Evolutionary conservation across 805 yeast genomes (phyloP), one percentile per base, ranked within the genome.

Genomic region (Saccharomycopsis babjevae): DNA sequence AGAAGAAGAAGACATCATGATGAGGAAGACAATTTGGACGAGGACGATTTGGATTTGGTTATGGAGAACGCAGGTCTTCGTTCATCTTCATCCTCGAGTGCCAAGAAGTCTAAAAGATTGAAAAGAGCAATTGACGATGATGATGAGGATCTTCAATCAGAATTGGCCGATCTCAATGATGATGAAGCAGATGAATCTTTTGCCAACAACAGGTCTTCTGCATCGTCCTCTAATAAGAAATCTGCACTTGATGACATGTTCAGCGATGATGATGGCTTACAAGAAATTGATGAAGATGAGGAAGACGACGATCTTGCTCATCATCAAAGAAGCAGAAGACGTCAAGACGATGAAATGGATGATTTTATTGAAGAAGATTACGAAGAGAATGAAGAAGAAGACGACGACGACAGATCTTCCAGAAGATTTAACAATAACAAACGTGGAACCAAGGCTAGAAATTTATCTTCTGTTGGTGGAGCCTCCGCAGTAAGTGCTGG

Each of bases 331-430:
- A 65, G 28, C 67, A 58, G 65, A 65, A 30, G 64, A 65, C n/a
- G 67, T 70, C 68, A 76, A 72, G 73, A 83, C 66, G 96, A 91
- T 70, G 98, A 94, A 72, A 84, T 93, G 68, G 99, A 91, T 71
- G 99, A 92, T 70, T 94, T 94, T 74, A 94, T 94, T 67, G 99
- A 93, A 73, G 97, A 93, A 64, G 99, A 94, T 73, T 89, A 96
- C 8, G 97, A 90, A 67, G 96, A 91, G 69, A 91, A 86, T 64
- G 87, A 83, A 61, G 74, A 82, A 22, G 76, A 79, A 59, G 81
- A 77, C 63, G 83, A 79, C 63, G 83, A 79, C 61, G 80, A 79
- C 66, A 46, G 52, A 22, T 22, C 52, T 4, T 7, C 52, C 13
- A 46, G 52, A 46, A 46, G 52, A 46, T 46, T 46, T 22, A 46